phyloP scores from a whole-genome alignment of 495 filamentous ascomycete genomes.

The Aspergillus cavernicola region DNA sequence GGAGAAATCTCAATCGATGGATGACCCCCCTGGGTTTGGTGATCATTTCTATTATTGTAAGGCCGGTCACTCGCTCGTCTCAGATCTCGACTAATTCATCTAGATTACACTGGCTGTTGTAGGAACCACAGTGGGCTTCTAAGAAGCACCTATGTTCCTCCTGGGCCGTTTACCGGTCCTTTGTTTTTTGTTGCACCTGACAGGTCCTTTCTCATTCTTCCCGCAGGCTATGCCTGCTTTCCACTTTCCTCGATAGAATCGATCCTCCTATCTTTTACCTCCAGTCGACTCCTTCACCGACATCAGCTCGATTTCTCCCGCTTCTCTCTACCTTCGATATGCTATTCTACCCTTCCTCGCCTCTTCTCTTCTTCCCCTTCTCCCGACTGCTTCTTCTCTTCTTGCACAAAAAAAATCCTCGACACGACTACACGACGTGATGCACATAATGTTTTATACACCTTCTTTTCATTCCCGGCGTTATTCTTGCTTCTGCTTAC shows the following conservation, averaged over 20 bases:
- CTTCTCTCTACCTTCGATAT: neutral
- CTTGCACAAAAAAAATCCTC: slow-evolving; percentile 13
- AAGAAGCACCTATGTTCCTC: slow-evolving; percentile 1
- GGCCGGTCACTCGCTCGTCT: slow-evolving; percentile 19
- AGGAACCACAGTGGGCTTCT: slow-evolving; percentile 46
- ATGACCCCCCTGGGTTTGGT: slow-evolving; percentile 78
- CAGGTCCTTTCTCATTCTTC: neutral
- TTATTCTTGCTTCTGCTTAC: slow-evolving; percentile 12
- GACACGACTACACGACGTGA: slow-evolving; percentile 36
- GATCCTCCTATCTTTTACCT: slow-evolving; percentile 9
- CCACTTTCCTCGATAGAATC: slow-evolving; percentile 5
- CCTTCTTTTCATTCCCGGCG: slow-evolving; percentile 15
- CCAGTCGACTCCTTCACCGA: slow-evolving; percentile 2
- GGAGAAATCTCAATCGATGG: slow-evolving; percentile 83
- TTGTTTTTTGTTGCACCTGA: neutral
- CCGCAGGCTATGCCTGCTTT: slow-evolving; percentile 11
- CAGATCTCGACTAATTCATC: slow-evolving; percentile 13
- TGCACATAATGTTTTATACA: slow-evolving; percentile 28
- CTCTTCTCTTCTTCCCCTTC: slow-evolving; percentile 17
- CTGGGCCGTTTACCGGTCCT: slow-evolving; percentile 1
- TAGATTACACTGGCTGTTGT: slow-evolving; percentile 59
- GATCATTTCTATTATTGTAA: slow-evolving; percentile 71
- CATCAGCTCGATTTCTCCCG: neutral
- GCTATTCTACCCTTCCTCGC: slow-evolving; percentile 15
- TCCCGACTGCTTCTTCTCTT: slow-evolving; percentile 1